These are phyloP conservation scores for Gossypium davidsonii DNA, from an alignment of 441 rosid species.

Conservation along the genomic window DNA sequence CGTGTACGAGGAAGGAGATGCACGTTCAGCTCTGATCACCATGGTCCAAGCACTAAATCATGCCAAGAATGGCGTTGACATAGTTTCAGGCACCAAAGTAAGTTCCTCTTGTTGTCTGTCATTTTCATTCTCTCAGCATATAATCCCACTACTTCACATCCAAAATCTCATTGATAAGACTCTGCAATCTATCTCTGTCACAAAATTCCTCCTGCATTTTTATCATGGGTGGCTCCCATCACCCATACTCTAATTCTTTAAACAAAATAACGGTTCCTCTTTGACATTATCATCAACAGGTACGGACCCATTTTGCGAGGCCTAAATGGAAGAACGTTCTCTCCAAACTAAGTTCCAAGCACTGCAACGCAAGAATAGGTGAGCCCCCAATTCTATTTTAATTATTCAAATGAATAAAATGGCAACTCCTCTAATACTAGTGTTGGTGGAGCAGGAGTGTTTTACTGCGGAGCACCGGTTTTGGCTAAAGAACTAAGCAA, in stretches of 20 bases:
- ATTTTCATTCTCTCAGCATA: not conserved
- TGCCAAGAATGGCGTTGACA: conserved; percentile 65
- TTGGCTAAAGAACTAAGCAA: conserved; percentile 61
- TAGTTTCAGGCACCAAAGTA: conserved; percentile 62
- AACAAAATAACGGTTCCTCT: not conserved
- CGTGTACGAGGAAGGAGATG: conserved; percentile 68
- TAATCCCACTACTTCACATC: not conserved
- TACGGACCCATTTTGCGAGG: conserved; percentile 65
- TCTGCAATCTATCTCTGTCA: not conserved
- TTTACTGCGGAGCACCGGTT: conserved; percentile 62
- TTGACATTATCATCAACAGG: conserved; percentile 28
- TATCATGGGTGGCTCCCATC: not conserved
- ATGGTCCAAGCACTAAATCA: conserved; percentile 68
- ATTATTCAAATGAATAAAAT: not conserved
- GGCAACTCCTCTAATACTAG: not conserved
- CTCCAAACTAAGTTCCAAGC: conserved; percentile 55
- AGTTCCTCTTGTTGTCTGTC: not conserved
- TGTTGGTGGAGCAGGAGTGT: conserved; percentile 43
- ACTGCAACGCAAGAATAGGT: conserved; percentile 62
- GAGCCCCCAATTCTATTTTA: not conserved
- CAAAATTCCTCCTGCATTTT: not conserved
- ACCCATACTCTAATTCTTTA: not conserved
- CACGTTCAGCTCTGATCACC: conserved; percentile 58
- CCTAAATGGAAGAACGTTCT: conserved; percentile 70
- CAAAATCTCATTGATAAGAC: not conserved